Evolutionary conservation across 2,329 filamentous ascomycete species (phyloP), one percentile per base, ranked within the genome.

Genomic region (Sclerotinia minor): DNA sequence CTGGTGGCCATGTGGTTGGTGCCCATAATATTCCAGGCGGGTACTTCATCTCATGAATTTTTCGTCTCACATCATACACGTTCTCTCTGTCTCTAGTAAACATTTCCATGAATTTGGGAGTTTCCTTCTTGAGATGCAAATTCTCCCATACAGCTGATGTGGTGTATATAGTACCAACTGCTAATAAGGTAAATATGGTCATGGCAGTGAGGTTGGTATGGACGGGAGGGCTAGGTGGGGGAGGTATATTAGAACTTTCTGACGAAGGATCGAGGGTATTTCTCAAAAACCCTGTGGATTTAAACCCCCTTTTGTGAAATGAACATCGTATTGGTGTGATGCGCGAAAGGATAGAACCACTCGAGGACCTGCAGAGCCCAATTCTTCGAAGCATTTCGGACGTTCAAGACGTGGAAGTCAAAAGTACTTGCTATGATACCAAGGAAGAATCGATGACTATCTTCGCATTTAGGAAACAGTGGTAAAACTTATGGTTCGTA

Each of bases 81-180:
- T 53, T 55, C 5, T 55, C 38, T 7, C 44, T 26, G 13, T 55
- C n/a, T 19, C 38, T 15, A 19, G 21, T 19, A 7, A 55, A 44
- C 26, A 55, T 17, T 15, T 26, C 8, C 24, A 64, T 11, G 13
- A 64, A 21, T 35, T 32, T 64, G 1, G 38, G 61, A 2, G 47
- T 64, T 19, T 64, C 61, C 32, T 64, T 64, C 21, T 54, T 17
- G 19, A 64, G 35, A 53, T 55, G 54, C 32, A 53, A 9, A 55
- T 64, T 64, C 38, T 64, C 61, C 13, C 15, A 54, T 11, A 55
- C 17, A 19, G 61, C 61, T 4, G 29, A 54, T 1, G 61, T 44
- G 35, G 61, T 44, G 1, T 53, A 64, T 55, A 64, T 64, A 7
- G 61, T 64, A 13, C n/a, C 26, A 6, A 64, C 61, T 26, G 61